Conservation (phyloP, 148 eudicot species). For the Nyssa sinensis region DNA sequence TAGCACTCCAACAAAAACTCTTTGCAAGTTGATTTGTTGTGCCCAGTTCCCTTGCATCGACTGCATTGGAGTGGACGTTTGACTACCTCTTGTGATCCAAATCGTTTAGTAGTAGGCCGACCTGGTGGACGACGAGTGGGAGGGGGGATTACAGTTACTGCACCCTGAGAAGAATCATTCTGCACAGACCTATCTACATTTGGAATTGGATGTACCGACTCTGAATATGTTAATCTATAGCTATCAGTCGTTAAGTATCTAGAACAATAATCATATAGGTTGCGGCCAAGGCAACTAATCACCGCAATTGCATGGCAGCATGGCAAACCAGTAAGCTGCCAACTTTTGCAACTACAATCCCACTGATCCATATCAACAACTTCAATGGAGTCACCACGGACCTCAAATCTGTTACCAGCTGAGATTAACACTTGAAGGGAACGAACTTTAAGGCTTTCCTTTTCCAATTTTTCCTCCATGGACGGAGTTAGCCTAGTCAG, state of each 20-base stretch:
- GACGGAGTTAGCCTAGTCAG: conserved; percentile 72
- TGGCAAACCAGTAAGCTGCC: conserved; percentile 87
- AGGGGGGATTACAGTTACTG: conserved; percentile 76
- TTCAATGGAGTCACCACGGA: conserved; percentile 76
- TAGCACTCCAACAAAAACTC: conserved; percentile 41
- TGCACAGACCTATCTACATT: conserved; percentile 37
- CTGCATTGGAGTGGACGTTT: conserved; percentile 90
- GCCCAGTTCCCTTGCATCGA: conserved; percentile 87
- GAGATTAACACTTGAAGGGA: conserved; percentile 59
- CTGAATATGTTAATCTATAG: conserved; percentile 72
- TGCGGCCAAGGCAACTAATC: conserved; percentile 51
- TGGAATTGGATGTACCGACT: conserved; percentile 62
- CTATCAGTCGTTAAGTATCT: conserved; percentile 57
- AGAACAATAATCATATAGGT: conserved; percentile 67
- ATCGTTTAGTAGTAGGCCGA: conserved; percentile 67
- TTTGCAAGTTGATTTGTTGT: conserved; percentile 90
- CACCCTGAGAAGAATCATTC: conserved; percentile 41
- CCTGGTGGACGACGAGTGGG: conserved; percentile 97
- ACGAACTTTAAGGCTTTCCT: conserved; percentile 55
- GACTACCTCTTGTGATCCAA: conserved; percentile 47
- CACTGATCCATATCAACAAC: conserved; percentile 65
- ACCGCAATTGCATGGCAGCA: conserved; percentile 85
- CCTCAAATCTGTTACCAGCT: conserved; percentile 62
- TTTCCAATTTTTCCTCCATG: conserved; percentile 73
- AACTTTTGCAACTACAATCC: conserved; percentile 80